phyloP scores from a whole-genome alignment of 257 asterid genomes.

The Solanum habrochaites region DNA sequence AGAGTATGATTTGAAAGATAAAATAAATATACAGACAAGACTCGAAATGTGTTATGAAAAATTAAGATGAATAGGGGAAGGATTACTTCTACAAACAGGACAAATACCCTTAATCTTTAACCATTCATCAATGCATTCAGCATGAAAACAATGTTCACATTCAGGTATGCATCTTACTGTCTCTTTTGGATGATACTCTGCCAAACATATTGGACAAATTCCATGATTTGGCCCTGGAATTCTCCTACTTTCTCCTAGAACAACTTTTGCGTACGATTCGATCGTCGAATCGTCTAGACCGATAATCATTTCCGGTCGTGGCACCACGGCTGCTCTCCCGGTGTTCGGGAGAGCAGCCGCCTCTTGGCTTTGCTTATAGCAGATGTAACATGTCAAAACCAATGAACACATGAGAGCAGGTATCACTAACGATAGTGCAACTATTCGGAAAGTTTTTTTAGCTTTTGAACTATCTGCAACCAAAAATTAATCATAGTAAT shows the following conservation, averaged over 20 bases:
- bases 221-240: constrained; percentile 48
- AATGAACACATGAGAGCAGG: constrained; percentile 16
- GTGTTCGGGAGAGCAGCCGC: constrained; percentile 1
- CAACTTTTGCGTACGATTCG: constrained; percentile 49
- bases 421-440: constrained; percentile 15
- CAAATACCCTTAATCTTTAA: constrained; percentile 46
- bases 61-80: constrained; percentile 15
- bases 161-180: constrained; percentile 48
- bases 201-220: constrained; percentile 69
- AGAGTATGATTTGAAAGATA: not conserved
- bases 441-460: not conserved
- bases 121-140: constrained; percentile 84
- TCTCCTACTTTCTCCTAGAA: constrained; percentile 60
- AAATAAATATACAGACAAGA: not conserved
- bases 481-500: not conserved
- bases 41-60: not conserved
- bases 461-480: constrained; percentile 5
- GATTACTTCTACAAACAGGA: constrained; percentile 69
- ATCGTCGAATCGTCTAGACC: constrained; percentile 64
- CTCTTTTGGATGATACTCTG: constrained; percentile 57
- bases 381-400: constrained; percentile 7
- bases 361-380: not conserved
- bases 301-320: not conserved
- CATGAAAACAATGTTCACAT: constrained; percentile 78
- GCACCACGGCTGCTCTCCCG: constrained; percentile 1